Base-by-base conservation (phyloP, 2,329 filamentous ascomycete species). In the Hypoxylon rubiginosum region DNA sequence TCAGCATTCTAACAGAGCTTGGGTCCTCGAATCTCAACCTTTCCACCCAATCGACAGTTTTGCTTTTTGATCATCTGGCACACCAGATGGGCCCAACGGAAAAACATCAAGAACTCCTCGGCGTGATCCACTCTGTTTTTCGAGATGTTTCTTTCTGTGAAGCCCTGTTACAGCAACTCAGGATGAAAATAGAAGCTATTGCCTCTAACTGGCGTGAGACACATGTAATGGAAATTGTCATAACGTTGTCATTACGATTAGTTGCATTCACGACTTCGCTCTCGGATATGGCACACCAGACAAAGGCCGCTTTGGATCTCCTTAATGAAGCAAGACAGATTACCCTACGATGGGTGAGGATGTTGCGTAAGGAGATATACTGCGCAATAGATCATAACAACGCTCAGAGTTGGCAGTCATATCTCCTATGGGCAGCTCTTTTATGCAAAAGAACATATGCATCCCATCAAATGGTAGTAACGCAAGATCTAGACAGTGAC, bases 21-120 rank as follows among this genome's bases (percentile, higher is more conserved):
- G 85, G 80, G 0, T 82, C 83, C 0, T 82, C 84, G 0, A 76
- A 86, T 63, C 55, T 93, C 2, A 91, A 91, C 66, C 87, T 92
- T 65, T 87, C 85, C 30, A 83, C 82, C 0, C 81, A 86, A 30
- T 80, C 83, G 0, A 86, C 85, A 0, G 80, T 81, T 30, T 63
- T 78, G 0, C 68, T 91, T 0, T 72, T 92, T 0, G 77, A 78
- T 1, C 84, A 86, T 8, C 76, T 92, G 0, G 78, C 83, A 0
- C 66, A 85, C 0, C 85, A 92, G 67, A 82, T 81, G 1, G 91
- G 91, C 0, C 88, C 88, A 15, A 10, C 41, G 2, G 60, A 71
- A 0, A 32, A 66, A 4, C 55, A 71, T 0, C 34, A 68, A 2
- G 74, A 81, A 19, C 13, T 67, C 1, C 72, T 86, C 0, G 81